Evolutionary conservation across 1,284 basidiomycete species (phyloP).

Genomic region (Austropuccinia psidii): DNA sequence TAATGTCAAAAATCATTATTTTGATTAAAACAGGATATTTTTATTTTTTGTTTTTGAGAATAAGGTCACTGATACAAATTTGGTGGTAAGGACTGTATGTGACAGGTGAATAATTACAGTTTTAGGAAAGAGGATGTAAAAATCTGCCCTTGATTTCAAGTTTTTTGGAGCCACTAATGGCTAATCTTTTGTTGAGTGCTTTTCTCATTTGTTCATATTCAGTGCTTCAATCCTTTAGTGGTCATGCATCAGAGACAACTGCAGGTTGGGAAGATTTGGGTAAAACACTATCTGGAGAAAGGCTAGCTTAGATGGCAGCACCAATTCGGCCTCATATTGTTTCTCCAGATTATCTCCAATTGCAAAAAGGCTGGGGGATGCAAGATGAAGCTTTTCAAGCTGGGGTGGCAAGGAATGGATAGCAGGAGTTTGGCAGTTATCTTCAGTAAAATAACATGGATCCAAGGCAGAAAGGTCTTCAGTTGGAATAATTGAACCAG

Average conservation of each 20-base stretch:
- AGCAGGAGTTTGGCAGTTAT: neutral
- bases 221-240: constrained; percentile 9
- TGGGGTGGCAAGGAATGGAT: neutral
- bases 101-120: neutral
- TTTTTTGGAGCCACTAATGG: constrained; percentile 24
- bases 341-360: constrained; percentile 10
- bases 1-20: neutral
- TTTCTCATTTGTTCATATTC: constrained; percentile 38
- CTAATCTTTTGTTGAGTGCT: constrained; percentile 34
- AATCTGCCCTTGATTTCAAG: constrained; percentile 18
- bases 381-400: neutral
- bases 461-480: constrained; percentile 14
- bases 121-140: constrained; percentile 6
- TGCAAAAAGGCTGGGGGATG: neutral
- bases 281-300: neutral
- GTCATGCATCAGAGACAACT: neutral
- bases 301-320: constrained; percentile 33
- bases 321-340: constrained; percentile 24
- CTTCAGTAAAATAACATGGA: too few relatives aligned
- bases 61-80: neutral
- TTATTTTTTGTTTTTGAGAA: neutral
- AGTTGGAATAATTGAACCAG: constrained; percentile 26
- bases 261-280: neutral
- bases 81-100: neutral
- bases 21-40: too few relatives aligned